Base-by-base conservation (phyloP, 148 eudicot species). In the Chenopodium berlandieri region DNA sequence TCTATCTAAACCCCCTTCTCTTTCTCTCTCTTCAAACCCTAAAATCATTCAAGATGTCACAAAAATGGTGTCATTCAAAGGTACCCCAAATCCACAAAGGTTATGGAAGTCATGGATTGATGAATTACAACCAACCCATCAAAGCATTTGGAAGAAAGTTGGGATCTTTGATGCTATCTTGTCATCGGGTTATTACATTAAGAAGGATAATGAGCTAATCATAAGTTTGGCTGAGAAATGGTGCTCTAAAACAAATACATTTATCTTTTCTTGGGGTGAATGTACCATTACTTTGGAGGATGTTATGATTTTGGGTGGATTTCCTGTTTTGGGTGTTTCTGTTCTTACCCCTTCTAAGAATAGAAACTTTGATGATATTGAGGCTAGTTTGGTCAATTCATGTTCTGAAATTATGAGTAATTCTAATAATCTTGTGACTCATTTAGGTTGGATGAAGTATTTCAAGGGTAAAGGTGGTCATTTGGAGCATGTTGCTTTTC, bases 281-380 rank as follows among this genome's bases (percentile, higher is more conserved):
- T 82, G 44, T 7, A 83, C 83, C 30, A 14, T 89, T 27, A 87
- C 89, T 0, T 78, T 89, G 44, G 91, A 89, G 76, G 91, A 89
- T 84, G 44, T 89, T 19, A 81, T 83, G 77, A 30, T 83, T 17
- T 71, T 89, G 50, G 89, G 83, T 71, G 86, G 83, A 1, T 84
- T 62, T 76, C 77, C 86, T 17, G 70, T 78, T 62, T 34, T 80
- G 72, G 86, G 83, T 31, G 75, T 47, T 52, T 52, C 68, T 25
- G 69, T 77, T 25, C n/a, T 71, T 17, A 34, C 23, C 31, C 16
- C 19, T 50, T 22, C 63, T 75, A 25, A 46, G 3, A 20, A 9
- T 13, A 56, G 22, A 7, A 27, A 19, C 6, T 48, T 50, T 63
- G 74, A 7, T 10, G 34, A 80, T 11, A 9, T 64, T 19, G 48